A percentile compares a stretch with the other conserved stretches of the same genome.
Conservation (phyloP, 192 early-diverging fungal species). For the Umbelopsis ramanniana region DNA sequence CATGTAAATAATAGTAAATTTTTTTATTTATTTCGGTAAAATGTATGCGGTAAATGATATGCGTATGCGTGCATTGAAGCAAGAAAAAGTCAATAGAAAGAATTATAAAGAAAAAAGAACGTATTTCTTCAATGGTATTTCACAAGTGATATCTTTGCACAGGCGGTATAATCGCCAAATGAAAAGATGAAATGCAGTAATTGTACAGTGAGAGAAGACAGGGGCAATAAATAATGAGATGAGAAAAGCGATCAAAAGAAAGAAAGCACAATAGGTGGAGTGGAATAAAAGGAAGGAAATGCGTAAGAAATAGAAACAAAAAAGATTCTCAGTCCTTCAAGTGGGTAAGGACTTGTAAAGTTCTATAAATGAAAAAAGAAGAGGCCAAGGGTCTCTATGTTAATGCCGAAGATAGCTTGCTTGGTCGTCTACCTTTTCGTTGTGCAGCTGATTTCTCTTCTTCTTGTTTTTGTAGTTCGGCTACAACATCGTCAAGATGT, state of each 20-base stretch:
- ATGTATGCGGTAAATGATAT: not conserved
- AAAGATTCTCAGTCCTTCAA: not conserved
- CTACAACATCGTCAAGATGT: conserved; percentile 2
- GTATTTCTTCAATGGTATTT: not conserved
- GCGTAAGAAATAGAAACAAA: not conserved
- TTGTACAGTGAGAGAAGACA: not conserved
- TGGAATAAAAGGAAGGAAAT: not conserved
- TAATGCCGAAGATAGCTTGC: not conserved
- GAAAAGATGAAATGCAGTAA: conserved; percentile 3
- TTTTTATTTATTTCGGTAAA: conserved; percentile 19
- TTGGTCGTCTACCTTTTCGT: not conserved
- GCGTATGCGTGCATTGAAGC: not conserved
- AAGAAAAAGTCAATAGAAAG: not conserved
- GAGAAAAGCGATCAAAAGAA: not conserved
- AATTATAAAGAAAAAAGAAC: not conserved
- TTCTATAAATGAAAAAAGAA: not conserved
- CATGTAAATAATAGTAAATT: not conserved
- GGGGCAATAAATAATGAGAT: too few relatives aligned
- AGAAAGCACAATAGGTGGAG: not conserved
- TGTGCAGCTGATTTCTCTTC: conserved; percentile 10
- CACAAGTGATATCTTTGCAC: conserved; percentile 4
- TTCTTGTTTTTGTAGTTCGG: conserved; percentile 12
- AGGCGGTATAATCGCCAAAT: not conserved
- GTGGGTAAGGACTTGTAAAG: not conserved
- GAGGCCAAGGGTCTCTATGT: not conserved